Percentiles rank a stretch among this genome's conserved stretches.
phyloP scores from a whole-genome alignment of 2,329 filamentous ascomycete genomes.

The Paraphaeosphaeria minitans region DNA sequence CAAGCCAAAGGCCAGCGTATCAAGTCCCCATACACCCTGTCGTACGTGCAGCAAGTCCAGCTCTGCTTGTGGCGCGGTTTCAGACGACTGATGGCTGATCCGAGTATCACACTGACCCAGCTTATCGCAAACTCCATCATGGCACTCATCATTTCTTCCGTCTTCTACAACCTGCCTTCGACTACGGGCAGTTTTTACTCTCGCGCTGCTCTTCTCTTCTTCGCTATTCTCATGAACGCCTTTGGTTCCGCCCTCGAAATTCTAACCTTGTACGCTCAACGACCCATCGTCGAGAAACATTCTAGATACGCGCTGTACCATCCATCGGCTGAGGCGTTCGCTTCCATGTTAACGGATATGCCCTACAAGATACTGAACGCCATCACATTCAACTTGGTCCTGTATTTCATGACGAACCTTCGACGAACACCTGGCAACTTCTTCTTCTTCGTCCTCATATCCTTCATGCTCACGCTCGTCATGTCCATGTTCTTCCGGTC shows the following conservation, averaged over 20 bases:
- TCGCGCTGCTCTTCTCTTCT: constrained; percentile 82
- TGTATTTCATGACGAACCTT: constrained; percentile 89
- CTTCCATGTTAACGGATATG: constrained; percentile 84
- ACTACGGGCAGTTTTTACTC: constrained; percentile 76
- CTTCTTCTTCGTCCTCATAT: constrained; percentile 84
- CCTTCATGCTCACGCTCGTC: constrained; percentile 71
- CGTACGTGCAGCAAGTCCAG: constrained; percentile 73
- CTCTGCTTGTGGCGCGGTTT: constrained; percentile 84
- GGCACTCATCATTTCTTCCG: constrained; percentile 76
- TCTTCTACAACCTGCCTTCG: constrained; percentile 76
- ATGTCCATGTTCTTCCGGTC: constrained; percentile 90
- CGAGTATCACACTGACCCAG: constrained; percentile 71
- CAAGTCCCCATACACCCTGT: constrained; percentile 82
- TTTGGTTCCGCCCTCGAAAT: constrained; percentile 84
- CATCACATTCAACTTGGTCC: constrained; percentile 75
- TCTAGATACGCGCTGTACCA: constrained; percentile 86
- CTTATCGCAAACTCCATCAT: constrained; percentile 75
- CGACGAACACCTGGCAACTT: constrained; percentile 75
- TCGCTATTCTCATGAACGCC: constrained; percentile 84
- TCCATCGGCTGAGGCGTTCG: constrained; percentile 83
- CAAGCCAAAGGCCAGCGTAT: constrained; percentile 59
- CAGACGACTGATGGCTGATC: constrained; percentile 76
- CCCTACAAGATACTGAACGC: constrained; percentile 80
- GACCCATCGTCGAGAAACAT: constrained; percentile 92
- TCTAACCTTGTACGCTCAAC: constrained; percentile 83